phyloP scores from a whole-genome alignment of 371 early-diverging fungal species.

The Mortierella sp. region DNA sequence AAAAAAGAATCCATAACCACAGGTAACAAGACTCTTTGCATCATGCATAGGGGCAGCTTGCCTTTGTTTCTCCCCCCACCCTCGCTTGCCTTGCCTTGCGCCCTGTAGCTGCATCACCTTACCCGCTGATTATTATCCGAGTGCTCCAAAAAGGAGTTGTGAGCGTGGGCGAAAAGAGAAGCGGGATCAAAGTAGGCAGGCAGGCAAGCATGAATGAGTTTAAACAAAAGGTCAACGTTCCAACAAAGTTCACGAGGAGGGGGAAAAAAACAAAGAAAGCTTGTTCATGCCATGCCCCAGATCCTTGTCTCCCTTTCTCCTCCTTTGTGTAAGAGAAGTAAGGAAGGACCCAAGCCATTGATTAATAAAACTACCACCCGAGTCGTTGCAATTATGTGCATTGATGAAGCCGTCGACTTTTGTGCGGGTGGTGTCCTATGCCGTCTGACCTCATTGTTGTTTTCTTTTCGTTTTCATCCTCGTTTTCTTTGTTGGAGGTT shows the following conservation, averaged over 20 bases:
- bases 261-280: background rate
- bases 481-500: too few species aligned
- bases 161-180: background rate
- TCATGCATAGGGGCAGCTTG: background rate
- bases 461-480: background rate
- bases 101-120: background rate
- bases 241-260: background rate
- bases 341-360: background rate
- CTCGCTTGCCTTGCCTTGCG: background rate
- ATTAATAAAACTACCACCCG: background rate
- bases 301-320: background rate
- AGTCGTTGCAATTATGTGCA: background rate
- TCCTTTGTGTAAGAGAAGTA: background rate
- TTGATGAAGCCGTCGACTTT: background rate
- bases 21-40: background rate
- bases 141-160: background rate
- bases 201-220: too few species aligned
- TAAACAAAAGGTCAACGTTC: background rate
- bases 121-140: background rate
- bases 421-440: background rate
- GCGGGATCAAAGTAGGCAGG: background rate
- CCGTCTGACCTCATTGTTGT: slow-evolving; percentile 9
- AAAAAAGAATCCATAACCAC: too few species aligned
- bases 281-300: background rate
- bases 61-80: background rate